A percentile compares a stretch with the other conserved stretches of the same genome.
Conservation (phyloP, 441 rosid species). For the Pelargonium myrrhifolium region DNA sequence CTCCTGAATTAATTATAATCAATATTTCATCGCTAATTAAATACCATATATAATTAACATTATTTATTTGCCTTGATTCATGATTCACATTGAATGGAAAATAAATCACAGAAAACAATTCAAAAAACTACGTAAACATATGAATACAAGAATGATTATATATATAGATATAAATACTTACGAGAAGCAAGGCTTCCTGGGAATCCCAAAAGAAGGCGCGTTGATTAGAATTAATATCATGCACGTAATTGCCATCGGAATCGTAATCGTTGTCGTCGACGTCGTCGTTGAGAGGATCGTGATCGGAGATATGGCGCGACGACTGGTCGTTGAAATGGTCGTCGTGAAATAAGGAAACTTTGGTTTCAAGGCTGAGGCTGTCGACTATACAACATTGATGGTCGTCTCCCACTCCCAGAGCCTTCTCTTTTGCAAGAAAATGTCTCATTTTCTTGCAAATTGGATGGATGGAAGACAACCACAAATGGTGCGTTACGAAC, state of each 20-base stretch:
- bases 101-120: too few relatives aligned
- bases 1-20: neutral
- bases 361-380: slow-evolving; percentile 31
- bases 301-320: neutral
- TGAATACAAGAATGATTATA: too few relatives aligned
- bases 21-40: too few relatives aligned
- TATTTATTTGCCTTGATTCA: too few relatives aligned
- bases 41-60: too few relatives aligned
- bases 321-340: slow-evolving; percentile 13
- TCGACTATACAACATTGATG: neutral
- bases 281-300: neutral
- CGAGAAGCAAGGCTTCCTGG: slow-evolving; percentile 43
- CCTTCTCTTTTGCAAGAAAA: slow-evolving; percentile 21
- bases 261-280: slow-evolving; percentile 16
- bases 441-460: slow-evolving; percentile 20
- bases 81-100: too few relatives aligned
- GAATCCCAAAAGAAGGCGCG: slow-evolving; percentile 39
- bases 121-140: too few relatives aligned
- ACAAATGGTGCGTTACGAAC: neutral
- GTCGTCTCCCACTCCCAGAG: slow-evolving; percentile 8
- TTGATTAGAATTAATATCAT: slow-evolving; percentile 16
- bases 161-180: too few relatives aligned
- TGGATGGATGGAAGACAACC: neutral
- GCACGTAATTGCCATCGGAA: neutral
- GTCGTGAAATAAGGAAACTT: slow-evolving; percentile 22